Percentiles rank a stretch among this genome's conserved stretches.
Conservation (phyloP, 345 rosid species). For the Lumnitzera littorea region DNA sequence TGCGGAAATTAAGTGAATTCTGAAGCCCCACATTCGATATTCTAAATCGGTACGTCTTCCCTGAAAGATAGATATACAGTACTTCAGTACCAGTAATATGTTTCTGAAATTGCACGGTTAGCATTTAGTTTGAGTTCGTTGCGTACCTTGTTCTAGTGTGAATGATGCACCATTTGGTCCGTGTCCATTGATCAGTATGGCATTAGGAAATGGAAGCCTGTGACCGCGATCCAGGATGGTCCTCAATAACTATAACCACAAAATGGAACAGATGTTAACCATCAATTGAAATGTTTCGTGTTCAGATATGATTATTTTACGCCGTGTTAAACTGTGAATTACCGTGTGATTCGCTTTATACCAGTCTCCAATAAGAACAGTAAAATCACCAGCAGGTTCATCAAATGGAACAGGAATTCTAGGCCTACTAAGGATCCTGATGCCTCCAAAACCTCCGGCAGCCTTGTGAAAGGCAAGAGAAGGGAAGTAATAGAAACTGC, state of each 20-base stretch:
- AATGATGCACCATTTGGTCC: conserved; percentile 46
- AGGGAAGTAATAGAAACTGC: conserved; percentile 91
- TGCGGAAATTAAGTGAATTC: conserved; percentile 54
- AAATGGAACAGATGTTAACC: too few relatives aligned
- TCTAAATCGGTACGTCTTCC: conserved; percentile 79
- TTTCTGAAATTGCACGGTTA: neutral
- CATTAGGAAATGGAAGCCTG: conserved; percentile 53
- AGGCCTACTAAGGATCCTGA: conserved; percentile 76
- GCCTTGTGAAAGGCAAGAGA: conserved; percentile 89
- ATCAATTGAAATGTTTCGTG: too few relatives aligned
- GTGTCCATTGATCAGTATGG: conserved; percentile 68
- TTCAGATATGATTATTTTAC: too few relatives aligned
- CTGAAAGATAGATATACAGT: conserved; percentile 13
- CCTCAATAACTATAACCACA: conserved; percentile 36
- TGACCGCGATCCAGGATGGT: conserved; percentile 54
- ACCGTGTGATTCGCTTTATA: conserved; percentile 61
- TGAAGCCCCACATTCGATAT: conserved; percentile 86
- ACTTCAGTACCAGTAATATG: neutral
- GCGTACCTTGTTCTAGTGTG: conserved; percentile 55
- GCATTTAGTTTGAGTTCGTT: neutral
- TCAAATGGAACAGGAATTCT: conserved; percentile 82
- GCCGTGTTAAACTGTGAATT: conserved; percentile 1
- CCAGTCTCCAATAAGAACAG: conserved; percentile 87
- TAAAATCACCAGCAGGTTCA: conserved; percentile 69
- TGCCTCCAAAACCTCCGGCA: conserved; percentile 81